Conservation (phyloP, 2,329 filamentous ascomycete species). For the Blastomyces emzantsi region DNA sequence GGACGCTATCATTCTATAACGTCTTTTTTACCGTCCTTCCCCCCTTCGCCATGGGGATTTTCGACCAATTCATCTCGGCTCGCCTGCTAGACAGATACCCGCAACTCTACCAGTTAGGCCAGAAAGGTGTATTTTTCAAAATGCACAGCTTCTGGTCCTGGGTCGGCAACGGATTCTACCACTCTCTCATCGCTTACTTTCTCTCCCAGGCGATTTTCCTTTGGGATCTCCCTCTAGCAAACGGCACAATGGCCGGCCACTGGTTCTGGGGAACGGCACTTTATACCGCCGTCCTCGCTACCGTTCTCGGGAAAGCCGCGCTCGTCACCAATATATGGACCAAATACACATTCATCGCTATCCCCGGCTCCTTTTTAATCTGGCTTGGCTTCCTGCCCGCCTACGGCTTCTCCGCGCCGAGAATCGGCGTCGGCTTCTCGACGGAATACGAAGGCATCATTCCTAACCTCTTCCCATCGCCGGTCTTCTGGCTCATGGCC, state of each 20-base stretch:
- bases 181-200: conserved; percentile 88
- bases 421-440: conserved; percentile 63
- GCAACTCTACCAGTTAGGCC: conserved; percentile 86
- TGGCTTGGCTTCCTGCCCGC: conserved; percentile 87
- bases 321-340: conserved; percentile 98
- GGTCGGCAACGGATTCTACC: conserved; percentile 91
- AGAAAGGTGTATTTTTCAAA: conserved; percentile 88
- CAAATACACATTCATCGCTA: conserved; percentile 92
- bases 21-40: conserved; percentile 94
- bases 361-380: conserved; percentile 82
- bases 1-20: conserved; percentile 99
- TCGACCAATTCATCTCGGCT: conserved; percentile 95
- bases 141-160: conserved; percentile 87
- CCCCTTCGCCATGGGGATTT: conserved; percentile 87
- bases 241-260: conserved; percentile 79
- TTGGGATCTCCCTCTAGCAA: conserved; percentile 64
- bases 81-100: conserved; percentile 90
- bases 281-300: conserved; percentile 88
- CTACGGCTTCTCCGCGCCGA: conserved; percentile 80
- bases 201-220: conserved; percentile 73
- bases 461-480: conserved; percentile 67
- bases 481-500: conserved; percentile 88
- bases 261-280: conserved; percentile 98
- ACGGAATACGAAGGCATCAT: conserved; percentile 79
- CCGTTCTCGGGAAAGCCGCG: conserved; percentile 88